A percentile compares a stretch with the other conserved stretches of the same genome.
Evolutionary conservation across 345 rosid genomes (phyloP).

Genomic region (rapeseed (Brassica napus)): DNA sequence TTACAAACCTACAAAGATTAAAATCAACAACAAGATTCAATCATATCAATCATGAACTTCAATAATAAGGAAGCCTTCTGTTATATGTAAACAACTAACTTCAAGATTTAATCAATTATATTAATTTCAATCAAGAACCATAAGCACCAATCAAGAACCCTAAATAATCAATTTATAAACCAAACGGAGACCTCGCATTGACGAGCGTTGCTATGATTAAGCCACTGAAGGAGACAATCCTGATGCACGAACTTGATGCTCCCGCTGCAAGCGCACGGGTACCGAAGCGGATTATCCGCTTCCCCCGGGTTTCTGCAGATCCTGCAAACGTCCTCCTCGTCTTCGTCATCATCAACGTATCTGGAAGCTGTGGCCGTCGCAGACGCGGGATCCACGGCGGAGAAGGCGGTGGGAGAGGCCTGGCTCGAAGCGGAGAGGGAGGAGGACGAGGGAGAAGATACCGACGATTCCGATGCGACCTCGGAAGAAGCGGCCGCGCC

Average conservation of each 20-base stretch:
- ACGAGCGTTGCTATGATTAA: conserved; percentile 97
- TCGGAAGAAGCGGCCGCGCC: conserved; percentile 34
- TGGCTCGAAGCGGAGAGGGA: conserved; percentile 39
- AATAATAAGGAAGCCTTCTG: too few relatives aligned
- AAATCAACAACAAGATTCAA: not conserved
- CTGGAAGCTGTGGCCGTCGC: conserved; percentile 26
- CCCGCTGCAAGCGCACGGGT: conserved; percentile 98
- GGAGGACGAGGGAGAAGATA: conserved; percentile 33
- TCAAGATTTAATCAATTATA: too few relatives aligned
- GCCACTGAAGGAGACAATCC: conserved; percentile 99
- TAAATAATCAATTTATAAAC: not conserved
- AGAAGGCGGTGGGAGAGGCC: conserved; percentile 30
- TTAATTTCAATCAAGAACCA: too few relatives aligned
- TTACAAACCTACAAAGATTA: conserved; percentile 77
- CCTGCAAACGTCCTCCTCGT: conserved; percentile 97
- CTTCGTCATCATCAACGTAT: conserved; percentile 72
- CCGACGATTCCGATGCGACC: conserved; percentile 32
- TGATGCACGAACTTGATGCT: conserved; percentile 98
- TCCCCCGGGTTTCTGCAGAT: conserved; percentile 99
- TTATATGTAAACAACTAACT: too few relatives aligned
- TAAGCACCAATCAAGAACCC: not conserved
- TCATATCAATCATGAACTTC: not conserved
- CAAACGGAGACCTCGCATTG: conserved; percentile 81
- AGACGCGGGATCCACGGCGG: conserved; percentile 27
- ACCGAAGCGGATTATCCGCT: conserved; percentile 80